Evolutionary conservation across 495 filamentous ascomycete genomes (phyloP), one percentile per base, ranked within the genome.

Genomic region (Xylaria longipes): DNA sequence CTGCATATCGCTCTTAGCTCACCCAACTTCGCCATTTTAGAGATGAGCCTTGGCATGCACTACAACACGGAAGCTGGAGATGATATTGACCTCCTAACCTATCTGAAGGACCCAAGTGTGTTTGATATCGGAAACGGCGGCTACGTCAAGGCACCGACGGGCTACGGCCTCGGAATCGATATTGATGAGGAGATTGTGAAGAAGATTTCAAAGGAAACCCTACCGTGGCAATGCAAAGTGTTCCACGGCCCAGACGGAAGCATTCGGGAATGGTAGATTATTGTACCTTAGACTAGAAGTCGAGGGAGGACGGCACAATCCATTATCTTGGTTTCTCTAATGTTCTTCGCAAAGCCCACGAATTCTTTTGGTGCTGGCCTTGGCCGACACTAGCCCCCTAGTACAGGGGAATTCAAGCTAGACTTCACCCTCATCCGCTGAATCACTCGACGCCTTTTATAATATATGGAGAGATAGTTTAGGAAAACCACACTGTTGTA

Each of bases 1-100:
- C 84, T 93, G 77, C 91, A 93, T 73, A 84, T 93, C 46, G 90
- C 86, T n/a, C 80, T 90, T 39, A 78, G 83, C n/a, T 87, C 84
- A 20, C 84, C 90, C 0, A 93, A 94, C 77, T 92, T 92, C 78
- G 87, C 84, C 45, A 93, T 94, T 65, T 90, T 92, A 76, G 91
- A 94, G 82, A 94, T 94, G 92, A 88, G 88, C 63, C 71, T 92
- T 63, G 92, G 91, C 0, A 93, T 94, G 68, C 92, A 94, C 80
- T 94, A 94, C 76, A 93, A 93, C 74, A 83, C 81, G 20, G 89
- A 87, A 54, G 85, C 80, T 8, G 89, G 90, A 0, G 83, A 88
- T 52, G 71, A 69, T 25, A 86, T 86, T 66, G 91, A 93, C 78
- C 83, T 93, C 54, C 85, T 83, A 4, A 93, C 84, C 67, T 94